Percentiles rank a stretch among this genome's conserved stretches.
Evolutionary conservation across 257 asterid genomes (phyloP).

Genomic region (Catharanthus roseus): DNA sequence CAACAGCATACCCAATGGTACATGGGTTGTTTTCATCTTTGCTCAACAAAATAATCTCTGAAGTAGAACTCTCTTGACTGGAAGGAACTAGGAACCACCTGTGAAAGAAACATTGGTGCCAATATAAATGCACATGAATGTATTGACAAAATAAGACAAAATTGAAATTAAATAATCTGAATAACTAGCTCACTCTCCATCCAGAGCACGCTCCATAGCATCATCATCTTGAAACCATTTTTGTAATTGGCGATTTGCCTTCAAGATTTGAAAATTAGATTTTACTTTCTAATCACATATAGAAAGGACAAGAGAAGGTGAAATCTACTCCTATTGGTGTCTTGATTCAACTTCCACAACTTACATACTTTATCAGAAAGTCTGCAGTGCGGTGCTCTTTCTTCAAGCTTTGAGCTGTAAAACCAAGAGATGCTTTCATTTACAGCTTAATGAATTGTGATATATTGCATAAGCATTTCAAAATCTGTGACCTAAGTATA

Average conservation of each 20-base stretch:
- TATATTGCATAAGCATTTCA: no score
- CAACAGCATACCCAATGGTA: conserved; percentile 73
- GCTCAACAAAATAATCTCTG: conserved; percentile 62
- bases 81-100: conserved; percentile 74
- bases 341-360: neutral
- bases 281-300: neutral
- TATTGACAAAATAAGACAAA: neutral
- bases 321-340: neutral
- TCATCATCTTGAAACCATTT: conserved; percentile 82
- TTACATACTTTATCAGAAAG: conserved; percentile 79
- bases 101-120: neutral
- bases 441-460: neutral
- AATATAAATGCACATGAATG: conserved; percentile 7
- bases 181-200: conserved; percentile 62
- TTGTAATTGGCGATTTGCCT: conserved; percentile 68
- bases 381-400: conserved; percentile 71
- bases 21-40: conserved; percentile 62
- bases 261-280: conserved; percentile 17
- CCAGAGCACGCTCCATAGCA: conserved; percentile 82
- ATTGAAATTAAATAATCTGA: neutral
- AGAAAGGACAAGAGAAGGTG: neutral
- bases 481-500: neutral
- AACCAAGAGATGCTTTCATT: neutral
- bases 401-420: conserved; percentile 48
- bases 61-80: conserved; percentile 47